A percentile compares a stretch with the other conserved stretches of the same genome.
phyloP scores from a whole-genome alignment of 2,329 filamentous ascomycete species.

The Furcasterigmium sp. region DNA sequence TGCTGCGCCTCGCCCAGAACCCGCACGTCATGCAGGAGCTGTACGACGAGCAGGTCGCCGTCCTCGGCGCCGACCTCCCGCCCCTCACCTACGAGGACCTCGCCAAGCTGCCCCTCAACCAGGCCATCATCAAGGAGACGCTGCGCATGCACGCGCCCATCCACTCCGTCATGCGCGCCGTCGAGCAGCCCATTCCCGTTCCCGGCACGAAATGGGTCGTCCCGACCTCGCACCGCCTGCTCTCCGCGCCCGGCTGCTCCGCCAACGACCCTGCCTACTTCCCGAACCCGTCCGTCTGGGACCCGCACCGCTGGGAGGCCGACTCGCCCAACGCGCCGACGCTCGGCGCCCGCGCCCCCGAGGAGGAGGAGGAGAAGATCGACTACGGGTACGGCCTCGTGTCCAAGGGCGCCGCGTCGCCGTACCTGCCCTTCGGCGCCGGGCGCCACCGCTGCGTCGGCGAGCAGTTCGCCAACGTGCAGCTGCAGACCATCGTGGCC shows the following conservation, averaged over 20 bases:
- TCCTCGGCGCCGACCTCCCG: conserved; percentile 70
- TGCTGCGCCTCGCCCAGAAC: conserved; percentile 72
- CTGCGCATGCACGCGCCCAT: conserved; percentile 88
- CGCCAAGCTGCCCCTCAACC: conserved; percentile 72
- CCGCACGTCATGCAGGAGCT: conserved; percentile 77
- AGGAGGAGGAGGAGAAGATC: conserved; percentile 65
- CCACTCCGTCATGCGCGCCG: conserved; percentile 89
- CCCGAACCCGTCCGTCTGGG: conserved; percentile 76
- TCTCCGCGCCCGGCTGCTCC: conserved; percentile 81
- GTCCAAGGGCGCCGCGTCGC: conserved; percentile 82
- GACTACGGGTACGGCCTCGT: conserved; percentile 94
- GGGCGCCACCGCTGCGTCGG: conserved; percentile 93
- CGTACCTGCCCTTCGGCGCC: conserved; percentile 91
- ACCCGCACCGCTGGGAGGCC: conserved; percentile 85
- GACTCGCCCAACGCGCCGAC: conserved; percentile 51
- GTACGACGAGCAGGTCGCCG: conserved; percentile 72
- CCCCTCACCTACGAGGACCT: conserved; percentile 73
- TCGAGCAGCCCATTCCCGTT: conserved; percentile 81
- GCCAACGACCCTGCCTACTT: conserved; percentile 70
- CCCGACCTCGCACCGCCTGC: conserved; percentile 72
- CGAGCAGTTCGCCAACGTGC: conserved; percentile 92
- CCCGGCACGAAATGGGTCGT: conserved; percentile 79
- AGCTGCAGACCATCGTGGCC: conserved; percentile 80
- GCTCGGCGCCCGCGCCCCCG: conserved; percentile 31
- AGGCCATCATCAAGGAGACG: conserved; percentile 85